Base-by-base conservation (phyloP, 2,329 filamentous ascomycete genomes). In the Podosphaera fusca region DNA sequence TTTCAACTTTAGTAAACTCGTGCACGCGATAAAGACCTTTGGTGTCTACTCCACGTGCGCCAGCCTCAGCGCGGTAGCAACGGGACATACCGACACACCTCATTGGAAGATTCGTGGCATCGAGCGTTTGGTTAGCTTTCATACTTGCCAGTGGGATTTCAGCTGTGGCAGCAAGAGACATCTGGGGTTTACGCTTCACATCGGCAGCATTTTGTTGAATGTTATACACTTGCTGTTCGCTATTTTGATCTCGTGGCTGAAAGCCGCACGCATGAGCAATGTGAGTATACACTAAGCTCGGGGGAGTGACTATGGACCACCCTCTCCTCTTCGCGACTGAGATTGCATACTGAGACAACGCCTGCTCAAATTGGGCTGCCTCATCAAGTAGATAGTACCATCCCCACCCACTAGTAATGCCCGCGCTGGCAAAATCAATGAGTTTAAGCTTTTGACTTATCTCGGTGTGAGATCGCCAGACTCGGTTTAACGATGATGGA, bases 381-480 rank as follows among this genome's bases (percentile, higher is more conserved):
- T 94, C 89, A 66, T 90, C 87, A n/a, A 87, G 74, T 9, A 98
- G 79, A 70, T 88, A 96, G 72, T 98, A 98, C 87, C 88, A 98
- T 1, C 92, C 92, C 90, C 90, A 98, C 42, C 92, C 92, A 2
- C 84, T 86, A 1, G 87, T 82, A n/a, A 78, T 81, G 1, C 83
- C 83, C 4, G 88, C 87, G 59, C 78, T 82, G 4, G 84, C 75
- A 66, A 98, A 95, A 71, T 98, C 90, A 55, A 98, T 74, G n/a
- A 98, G 76, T 38, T 83, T 82, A n/a, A 98, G 78, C 65, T 88
- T 80, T 3, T 80, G 75, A 36, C 92, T 92, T 63, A 98, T 90
- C 62, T 90, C 78, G 6, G 92, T 84, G 68, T 95, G 89, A 0
- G 85, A 90, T 47, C 80, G 75, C 77, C 77, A 82, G 5, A 77